Evolutionary conservation across 768 basidiomycete species (phyloP).

Genomic region (Tulasnella sp.): DNA sequence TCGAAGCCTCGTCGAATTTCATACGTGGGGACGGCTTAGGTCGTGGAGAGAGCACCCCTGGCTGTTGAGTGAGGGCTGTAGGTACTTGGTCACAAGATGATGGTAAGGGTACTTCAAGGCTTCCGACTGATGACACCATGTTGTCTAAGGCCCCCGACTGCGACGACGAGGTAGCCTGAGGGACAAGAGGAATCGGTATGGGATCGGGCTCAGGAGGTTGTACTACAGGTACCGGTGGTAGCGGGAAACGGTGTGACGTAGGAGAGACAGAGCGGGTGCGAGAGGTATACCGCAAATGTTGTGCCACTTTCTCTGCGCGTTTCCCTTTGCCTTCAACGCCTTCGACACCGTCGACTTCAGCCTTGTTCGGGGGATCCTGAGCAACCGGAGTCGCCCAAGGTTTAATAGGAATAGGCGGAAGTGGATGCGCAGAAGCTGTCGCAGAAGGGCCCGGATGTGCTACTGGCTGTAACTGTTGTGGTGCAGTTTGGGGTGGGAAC

Average conservation of each 20-base stretch:
- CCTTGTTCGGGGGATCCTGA: background rate
- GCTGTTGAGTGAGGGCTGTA: constrained; percentile 20
- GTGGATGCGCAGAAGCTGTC: constrained; percentile 26
- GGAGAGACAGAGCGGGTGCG: constrained; percentile 55
- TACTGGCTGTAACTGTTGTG: background rate
- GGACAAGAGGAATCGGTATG: constrained; percentile 18
- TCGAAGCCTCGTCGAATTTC: constrained; percentile 31
- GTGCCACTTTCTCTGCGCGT: constrained; percentile 46
- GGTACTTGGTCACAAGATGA: background rate
- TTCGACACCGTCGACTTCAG: background rate
- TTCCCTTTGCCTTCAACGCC: constrained; percentile 41
- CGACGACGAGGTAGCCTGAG: background rate
- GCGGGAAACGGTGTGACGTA: constrained; percentile 43
- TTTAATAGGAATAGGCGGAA: constrained; percentile 27
- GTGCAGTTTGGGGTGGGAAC: constrained; percentile 1
- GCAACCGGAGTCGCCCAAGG: constrained; percentile 20
- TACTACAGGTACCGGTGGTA: constrained; percentile 23
- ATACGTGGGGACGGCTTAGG: constrained; percentile 59
- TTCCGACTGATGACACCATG: constrained; percentile 24
- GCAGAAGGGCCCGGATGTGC: background rate
- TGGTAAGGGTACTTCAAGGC: background rate
- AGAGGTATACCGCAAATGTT: constrained; percentile 47
- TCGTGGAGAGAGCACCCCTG: constrained; percentile 46
- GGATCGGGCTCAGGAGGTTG: constrained; percentile 5
- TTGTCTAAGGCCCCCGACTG: too few species aligned